Percentiles rank a stretch among this genome's conserved stretches.
These are phyloP conservation scores for Paramecium sonneborni DNA, from an alignment of 73 alveolate species.

Conservation along the genomic window DNA sequence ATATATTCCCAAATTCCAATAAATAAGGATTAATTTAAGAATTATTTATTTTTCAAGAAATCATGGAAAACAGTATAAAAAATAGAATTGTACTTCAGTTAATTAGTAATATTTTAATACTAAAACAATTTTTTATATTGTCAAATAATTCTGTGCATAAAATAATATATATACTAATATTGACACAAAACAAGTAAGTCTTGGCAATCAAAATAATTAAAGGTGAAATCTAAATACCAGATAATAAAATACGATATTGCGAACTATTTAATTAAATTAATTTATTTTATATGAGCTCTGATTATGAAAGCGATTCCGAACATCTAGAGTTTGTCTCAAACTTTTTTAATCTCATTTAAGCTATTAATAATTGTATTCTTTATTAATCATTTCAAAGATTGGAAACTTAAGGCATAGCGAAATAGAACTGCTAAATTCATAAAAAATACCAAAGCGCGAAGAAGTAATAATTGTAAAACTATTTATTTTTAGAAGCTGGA, in stretches of 20 bases:
- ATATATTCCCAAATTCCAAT: too few relatives aligned
- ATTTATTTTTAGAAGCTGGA: neutral
- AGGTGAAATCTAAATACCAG: neutral
- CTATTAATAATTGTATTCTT: neutral
- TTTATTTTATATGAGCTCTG: neutral
- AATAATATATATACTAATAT: neutral
- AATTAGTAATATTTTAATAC: neutral
- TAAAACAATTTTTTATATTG: neutral
- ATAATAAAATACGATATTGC: neutral
- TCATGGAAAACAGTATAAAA: neutral
- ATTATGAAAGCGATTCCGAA: neutral
- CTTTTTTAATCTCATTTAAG: neutral
- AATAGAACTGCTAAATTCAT: neutral
- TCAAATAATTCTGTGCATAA: neutral
- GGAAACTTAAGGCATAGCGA: neutral
- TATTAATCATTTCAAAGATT: neutral
- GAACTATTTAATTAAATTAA: neutral
- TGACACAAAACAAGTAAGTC: neutral
- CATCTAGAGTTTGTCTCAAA: neutral
- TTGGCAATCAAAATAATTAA: neutral
- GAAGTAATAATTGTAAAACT: neutral
- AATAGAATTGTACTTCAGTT: neutral
- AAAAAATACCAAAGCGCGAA: neutral
- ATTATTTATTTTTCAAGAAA: too few relatives aligned
- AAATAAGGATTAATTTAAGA: too few relatives aligned